Evolutionary conservation across 257 asterid species (phyloP), one percentile per base, ranked within the genome.

Genomic region (Solanum dulcamara): DNA sequence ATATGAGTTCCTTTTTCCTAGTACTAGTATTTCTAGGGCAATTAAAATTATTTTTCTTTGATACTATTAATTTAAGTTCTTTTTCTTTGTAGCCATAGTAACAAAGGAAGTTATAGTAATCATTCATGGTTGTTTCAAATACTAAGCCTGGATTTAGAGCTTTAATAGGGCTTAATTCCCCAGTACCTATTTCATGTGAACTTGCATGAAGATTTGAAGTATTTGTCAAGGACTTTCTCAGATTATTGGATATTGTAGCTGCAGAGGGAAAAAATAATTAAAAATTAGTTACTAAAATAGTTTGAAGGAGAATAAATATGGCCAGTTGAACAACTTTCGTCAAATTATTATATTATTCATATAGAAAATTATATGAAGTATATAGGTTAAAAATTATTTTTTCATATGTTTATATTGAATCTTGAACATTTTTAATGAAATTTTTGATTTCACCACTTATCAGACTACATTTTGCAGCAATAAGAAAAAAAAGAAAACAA

Each of bases 81-180:
- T 86, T 85, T 35, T 88, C 88, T 30, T 89, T 86, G 91, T 93
- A 93, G 22, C 97, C 98, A 62, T 85, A 83, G 75, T 89, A 83
- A 81, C 98, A 94, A 42, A 93, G 97, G 44, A 93, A 93, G 32
- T 85, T 26, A n/a, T 91, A 89, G 87, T 93, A 91, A 60, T 94
- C 98, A 7, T 70, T 35, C 26, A 28, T 89, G 28, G 85, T 89
- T n/a, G 95, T 94, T 86, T 94, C 94, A 71, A 92, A 89, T 57
- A 90, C 92, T 81, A 94, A 51, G 81, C 95, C 97, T 0, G 97
- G 98, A 68, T 93, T 91, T 3, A 92, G 95, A 22, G 98, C 98
- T 86, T 85, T 90, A 14, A 85, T 71, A n/a, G 94, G 98, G 20
- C 71, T 85, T 30, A 94, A 89, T 85, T 94, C 94, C 3, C 98